These are phyloP conservation scores for Lepidium campestre DNA, from an alignment of 441 rosid species.

Conservation along the genomic window DNA sequence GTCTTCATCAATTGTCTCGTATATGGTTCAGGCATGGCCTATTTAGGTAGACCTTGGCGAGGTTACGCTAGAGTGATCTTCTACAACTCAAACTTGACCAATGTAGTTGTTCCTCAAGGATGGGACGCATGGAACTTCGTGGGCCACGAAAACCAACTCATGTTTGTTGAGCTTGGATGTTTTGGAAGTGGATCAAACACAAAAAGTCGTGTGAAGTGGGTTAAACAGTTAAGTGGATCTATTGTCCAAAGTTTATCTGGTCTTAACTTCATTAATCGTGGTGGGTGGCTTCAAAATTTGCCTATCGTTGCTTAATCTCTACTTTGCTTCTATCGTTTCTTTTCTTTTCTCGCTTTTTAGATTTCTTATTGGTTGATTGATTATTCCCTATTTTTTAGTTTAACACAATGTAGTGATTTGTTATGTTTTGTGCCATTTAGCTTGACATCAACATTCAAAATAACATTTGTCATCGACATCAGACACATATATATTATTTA, in stretches of 20 bases:
- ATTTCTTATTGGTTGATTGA: background rate
- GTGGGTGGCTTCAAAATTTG: constrained; percentile 25
- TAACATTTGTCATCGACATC: background rate
- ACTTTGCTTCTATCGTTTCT: background rate
- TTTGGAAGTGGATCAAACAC: constrained; percentile 53
- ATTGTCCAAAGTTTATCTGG: constrained; percentile 22
- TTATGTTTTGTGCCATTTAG: background rate
- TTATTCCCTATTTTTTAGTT: background rate
- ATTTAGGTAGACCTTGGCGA: constrained; percentile 78
- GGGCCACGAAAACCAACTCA: constrained; percentile 39
- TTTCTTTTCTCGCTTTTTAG: background rate
- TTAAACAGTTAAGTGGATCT: constrained; percentile 18
- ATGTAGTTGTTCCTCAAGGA: constrained; percentile 47
- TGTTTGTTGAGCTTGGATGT: constrained; percentile 46
- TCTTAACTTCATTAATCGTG: constrained; percentile 37
- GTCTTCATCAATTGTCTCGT: constrained; percentile 58
- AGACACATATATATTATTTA: background rate
- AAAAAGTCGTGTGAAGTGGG: constrained; percentile 49
- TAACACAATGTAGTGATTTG: background rate
- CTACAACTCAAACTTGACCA: constrained; percentile 38
- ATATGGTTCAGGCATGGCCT: constrained; percentile 42
- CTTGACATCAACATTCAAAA: background rate
- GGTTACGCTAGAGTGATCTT: constrained; percentile 59
- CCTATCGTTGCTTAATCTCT: constrained; percentile 11
- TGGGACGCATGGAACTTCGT: constrained; percentile 55